Evolutionary conservation across 169 alveolate genomes (phyloP), one percentile per base, ranked within the genome.

Genomic region (Cryptosporidium baileyi): DNA sequence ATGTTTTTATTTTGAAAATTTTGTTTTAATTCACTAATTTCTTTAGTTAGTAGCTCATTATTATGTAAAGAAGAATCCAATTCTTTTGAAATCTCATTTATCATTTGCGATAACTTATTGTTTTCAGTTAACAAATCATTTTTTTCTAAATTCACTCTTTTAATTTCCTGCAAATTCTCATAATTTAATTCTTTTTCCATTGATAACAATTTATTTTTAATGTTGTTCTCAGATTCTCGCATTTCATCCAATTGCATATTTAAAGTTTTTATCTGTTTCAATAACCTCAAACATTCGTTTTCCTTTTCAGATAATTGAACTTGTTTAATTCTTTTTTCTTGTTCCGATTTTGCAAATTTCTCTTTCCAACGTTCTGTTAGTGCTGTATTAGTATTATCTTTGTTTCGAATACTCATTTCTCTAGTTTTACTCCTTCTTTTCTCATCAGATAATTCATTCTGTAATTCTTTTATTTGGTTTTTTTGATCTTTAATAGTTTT

Each of bases 371-470:
- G 85, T 28, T 74, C 74, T 8, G 28, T 34, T 17, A 67, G 49
- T 15, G 51, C 17, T 11, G 15, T 26, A 1, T 74, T 60, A 28
- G 85, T 40, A 15, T 17, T 30, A 74, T 38, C 54, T 34, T 51
- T 74, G 24, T 57, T 74, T 17, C 30, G 49, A 30, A 51, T 32
- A 54, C 54, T 74, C 85, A 54, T 74, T 44, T 74, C 85, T 17
- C 67, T 44, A 19, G 65, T 74, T 17, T 54, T 54, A 24, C 36
- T 54, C 38, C 85, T 51, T n/a, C 85, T 51, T 57, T 54, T 74
- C 65, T 74, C 85, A 57, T 74, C 85, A 15, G 85, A 74, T 4
- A 74, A 19, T 45, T 74, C 74, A 54, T 59, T 74, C 60, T 57
- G 85, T 28, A 74, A 74, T 41, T 74, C 85, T n/a, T 59, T 51